Evolutionary conservation across 306 rosid genomes (phyloP).

Genomic region (Malus orientalis): DNA sequence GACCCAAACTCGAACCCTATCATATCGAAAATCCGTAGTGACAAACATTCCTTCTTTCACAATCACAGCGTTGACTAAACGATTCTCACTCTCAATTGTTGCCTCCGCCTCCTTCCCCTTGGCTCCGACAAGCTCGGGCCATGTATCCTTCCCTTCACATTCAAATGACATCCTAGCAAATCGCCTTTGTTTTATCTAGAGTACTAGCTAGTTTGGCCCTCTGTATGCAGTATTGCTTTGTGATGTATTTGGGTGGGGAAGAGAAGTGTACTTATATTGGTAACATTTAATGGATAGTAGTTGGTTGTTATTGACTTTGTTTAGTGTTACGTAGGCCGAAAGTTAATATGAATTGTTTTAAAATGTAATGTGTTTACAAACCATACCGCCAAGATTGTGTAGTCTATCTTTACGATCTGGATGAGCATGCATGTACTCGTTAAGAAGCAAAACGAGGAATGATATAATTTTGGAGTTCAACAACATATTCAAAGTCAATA

Average conservation of each 20-base stretch:
- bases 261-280: not conserved
- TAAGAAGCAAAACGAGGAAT: too few relatives aligned
- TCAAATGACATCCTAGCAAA: not conserved
- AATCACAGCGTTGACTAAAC: not conserved
- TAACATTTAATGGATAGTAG: not conserved
- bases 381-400: not conserved
- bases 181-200: not conserved
- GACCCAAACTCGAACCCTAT: constrained; percentile 50
- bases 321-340: not conserved
- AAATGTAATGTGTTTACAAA: too few relatives aligned
- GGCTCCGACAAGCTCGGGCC: constrained; percentile 51
- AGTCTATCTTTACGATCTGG: too few relatives aligned
- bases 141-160: constrained; percentile 27
- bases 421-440: too few relatives aligned
- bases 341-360: too few relatives aligned
- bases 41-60: constrained; percentile 25
- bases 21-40: constrained; percentile 29
- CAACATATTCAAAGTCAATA: too few relatives aligned
- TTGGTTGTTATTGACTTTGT: not conserved
- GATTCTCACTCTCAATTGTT: constrained; percentile 32
- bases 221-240: not conserved
- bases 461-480: too few relatives aligned
- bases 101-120: constrained; percentile 30
- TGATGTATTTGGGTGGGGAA: not conserved
- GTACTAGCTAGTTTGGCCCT: not conserved